Evolutionary conservation across 768 basidiomycete genomes (phyloP), one percentile per base, ranked within the genome.

Genomic region (Lactarius akahatsu): DNA sequence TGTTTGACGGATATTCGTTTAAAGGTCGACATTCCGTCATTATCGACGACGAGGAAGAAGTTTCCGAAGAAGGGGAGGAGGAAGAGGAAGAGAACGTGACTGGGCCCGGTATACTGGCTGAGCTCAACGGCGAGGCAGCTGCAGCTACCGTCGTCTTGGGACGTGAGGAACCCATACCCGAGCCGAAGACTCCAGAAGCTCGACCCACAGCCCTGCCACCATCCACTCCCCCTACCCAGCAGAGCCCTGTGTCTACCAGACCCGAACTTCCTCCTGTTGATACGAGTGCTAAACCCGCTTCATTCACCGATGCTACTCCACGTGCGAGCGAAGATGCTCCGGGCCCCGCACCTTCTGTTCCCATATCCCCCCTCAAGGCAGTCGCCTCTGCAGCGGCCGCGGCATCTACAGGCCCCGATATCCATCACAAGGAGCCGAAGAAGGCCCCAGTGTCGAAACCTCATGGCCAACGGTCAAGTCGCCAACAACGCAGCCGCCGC

Each of bases 1-100:
- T 96, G 36, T 97, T 96, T 73, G 94, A 95, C 76, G 94, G 94
- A 4, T 97, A 97, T 77, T 93, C 91, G 56, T 97, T 92, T 83
- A 93, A 92, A 76, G 94, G 92, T 11, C 82, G 91, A 20, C 82
- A 92, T 77, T 93, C 92, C 2, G 82, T 94, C 66, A 78, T 93
- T 60, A 77, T 93, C 55, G 91, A 90, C 69, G 88, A 86, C 23
- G 90, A 89, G 1, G 86, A 84, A 6, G 87, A 87, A 8, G 85
- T 84, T 62, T 81, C 73, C 34, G 79, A 74, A 65, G 81, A 83
- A 32, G 83, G 81, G 4, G 82, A 82, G 41, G 78, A 75, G 6
- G 82, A 82, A 34, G 77, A 76, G 40, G 75, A 78, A 28, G 79
- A 74, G 59, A 70, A 74, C 20, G 63, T 63, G 3, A 59, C 69